These are phyloP conservation scores for Pseudomonodictys pantanalensis DNA, from an alignment of 495 filamentous ascomycete species.

Conservation along the genomic window DNA sequence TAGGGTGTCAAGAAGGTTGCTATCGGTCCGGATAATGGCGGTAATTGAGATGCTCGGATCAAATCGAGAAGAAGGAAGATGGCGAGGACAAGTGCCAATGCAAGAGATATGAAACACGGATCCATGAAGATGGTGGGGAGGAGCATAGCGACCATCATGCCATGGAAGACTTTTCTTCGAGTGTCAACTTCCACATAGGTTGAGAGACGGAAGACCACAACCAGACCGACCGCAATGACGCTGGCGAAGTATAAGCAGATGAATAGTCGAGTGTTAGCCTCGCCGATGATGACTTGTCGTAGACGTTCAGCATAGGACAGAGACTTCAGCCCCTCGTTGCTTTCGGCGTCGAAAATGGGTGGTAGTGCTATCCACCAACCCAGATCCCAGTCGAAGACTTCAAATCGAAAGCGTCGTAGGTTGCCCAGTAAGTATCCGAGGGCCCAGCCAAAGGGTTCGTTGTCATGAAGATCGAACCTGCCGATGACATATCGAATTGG, in stretches of 20 bases:
- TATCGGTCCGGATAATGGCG: conserved; percentile 77
- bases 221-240: conserved; percentile 67
- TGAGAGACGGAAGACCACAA: conserved; percentile 68
- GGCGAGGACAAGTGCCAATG: conserved; percentile 68
- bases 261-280: conserved; percentile 77
- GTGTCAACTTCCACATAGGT: conserved; percentile 83
- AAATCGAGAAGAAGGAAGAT: conserved; percentile 86
- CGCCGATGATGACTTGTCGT: conserved; percentile 51
- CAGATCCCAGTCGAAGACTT: conserved; percentile 61
- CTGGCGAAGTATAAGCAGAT: conserved; percentile 68
- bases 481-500: conserved; percentile 69
- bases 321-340: conserved; percentile 16
- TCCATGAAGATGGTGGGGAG: conserved; percentile 82
- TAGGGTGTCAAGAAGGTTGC: conserved; percentile 87
- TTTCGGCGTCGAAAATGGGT: conserved; percentile 41
- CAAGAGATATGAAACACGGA: conserved; percentile 75
- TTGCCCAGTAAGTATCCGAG: conserved; percentile 87
- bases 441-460: conserved; percentile 90
- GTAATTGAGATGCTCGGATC: conserved; percentile 84
- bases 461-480: conserved; percentile 60
- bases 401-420: conserved; percentile 51
- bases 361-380: conserved; percentile 76
- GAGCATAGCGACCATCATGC: conserved; percentile 96
- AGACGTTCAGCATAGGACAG: conserved; percentile 19
- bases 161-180: conserved; percentile 96